phyloP scores from a whole-genome alignment of 331 rosid genomes.

The Acacia concinna region DNA sequence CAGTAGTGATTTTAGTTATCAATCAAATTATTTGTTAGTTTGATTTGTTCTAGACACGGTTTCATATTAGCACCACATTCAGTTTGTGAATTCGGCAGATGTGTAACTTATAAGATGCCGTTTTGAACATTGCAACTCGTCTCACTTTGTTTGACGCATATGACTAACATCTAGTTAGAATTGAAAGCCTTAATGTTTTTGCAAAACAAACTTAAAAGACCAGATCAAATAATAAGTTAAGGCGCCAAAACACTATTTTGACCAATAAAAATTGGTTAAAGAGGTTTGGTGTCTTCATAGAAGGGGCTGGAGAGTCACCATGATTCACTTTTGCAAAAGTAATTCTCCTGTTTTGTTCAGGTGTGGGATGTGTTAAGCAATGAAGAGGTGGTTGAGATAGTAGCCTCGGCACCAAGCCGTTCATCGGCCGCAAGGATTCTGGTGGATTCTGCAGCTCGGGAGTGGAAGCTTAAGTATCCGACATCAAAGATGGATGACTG shows the following conservation, averaged over 20 bases:
- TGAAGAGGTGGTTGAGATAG: slow-evolving; percentile 91
- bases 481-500: slow-evolving; percentile 98
- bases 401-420: slow-evolving; percentile 68
- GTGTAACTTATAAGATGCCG: not conserved
- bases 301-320: not conserved
- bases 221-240: not conserved
- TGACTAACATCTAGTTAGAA: not conserved
- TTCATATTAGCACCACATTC: not conserved
- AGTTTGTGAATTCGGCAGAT: not conserved
- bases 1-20: not conserved
- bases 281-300: not conserved
- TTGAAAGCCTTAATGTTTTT: not conserved
- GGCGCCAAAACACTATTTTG: not conserved
- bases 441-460: slow-evolving; percentile 92
- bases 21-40: not conserved
- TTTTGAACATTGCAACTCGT: not conserved
- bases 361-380: slow-evolving; percentile 99
- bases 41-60: not conserved
- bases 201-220: not conserved
- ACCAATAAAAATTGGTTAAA: not conserved
- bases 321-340: not conserved
- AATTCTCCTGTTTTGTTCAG: slow-evolving; percentile 39
- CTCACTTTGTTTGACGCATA: not conserved
- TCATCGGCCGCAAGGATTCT: slow-evolving; percentile 77
- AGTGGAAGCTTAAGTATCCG: slow-evolving; percentile 96